These are phyloP conservation scores for Fusarium sp. DNA, from an alignment of 2,329 filamentous ascomycete genomes.

Conservation along the genomic window DNA sequence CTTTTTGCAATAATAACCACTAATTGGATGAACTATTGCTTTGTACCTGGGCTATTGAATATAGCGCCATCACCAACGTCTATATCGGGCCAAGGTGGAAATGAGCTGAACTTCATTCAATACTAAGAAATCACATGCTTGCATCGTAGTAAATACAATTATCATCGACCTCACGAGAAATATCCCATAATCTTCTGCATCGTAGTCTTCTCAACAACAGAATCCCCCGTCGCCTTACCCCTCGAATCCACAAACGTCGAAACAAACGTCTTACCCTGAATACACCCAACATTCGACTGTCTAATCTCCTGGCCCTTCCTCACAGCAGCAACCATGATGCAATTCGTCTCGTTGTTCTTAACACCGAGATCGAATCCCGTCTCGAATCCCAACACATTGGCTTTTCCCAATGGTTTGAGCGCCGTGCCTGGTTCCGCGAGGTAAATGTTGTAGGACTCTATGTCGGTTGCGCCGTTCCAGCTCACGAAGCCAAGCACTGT, in stretches of 20 bases:
- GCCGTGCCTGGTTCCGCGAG: neutral
- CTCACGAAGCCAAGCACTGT: conserved; percentile 28
- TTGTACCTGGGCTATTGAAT: neutral
- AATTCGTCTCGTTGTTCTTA: conserved; percentile 22
- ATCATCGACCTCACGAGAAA: conserved; percentile 47
- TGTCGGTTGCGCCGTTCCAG: conserved; percentile 44
- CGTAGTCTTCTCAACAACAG: neutral
- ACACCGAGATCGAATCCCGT: conserved; percentile 35
- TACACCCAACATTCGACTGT: conserved; percentile 36
- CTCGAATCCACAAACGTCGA: conserved; percentile 12
- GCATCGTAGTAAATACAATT: neutral
- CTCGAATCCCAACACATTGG: conserved; percentile 30
- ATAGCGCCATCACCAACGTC: neutral
- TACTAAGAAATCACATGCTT: neutral
- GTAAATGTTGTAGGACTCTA: conserved; percentile 39
- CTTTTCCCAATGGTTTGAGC: conserved; percentile 1
- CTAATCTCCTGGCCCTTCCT: conserved; percentile 29
- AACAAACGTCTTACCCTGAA: conserved; percentile 22
- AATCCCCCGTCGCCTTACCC: neutral
- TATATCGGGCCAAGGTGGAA: neutral
- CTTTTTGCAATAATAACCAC: neutral
- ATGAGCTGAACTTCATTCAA: neutral
- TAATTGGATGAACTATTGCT: neutral
- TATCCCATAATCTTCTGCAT: conserved; percentile 21
- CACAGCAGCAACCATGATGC: conserved; percentile 35